Conservation (phyloP, 2,329 filamentous ascomycete genomes). For the Pseudogymnoascus sp. region DNA sequence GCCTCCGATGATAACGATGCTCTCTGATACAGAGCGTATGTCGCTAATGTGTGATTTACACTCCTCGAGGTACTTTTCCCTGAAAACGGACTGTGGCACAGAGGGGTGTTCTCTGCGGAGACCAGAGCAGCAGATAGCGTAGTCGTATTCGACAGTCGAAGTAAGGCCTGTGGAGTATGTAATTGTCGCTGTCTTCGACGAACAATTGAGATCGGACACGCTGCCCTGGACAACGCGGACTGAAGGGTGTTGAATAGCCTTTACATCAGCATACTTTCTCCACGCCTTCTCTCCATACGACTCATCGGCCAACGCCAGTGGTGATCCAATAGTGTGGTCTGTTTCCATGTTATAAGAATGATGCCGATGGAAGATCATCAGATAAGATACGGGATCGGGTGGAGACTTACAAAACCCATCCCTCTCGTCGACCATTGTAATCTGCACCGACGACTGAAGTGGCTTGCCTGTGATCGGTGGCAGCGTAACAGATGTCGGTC, state of each 20-base stretch:
- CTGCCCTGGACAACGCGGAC: conserved; percentile 61
- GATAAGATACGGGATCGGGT: not conserved
- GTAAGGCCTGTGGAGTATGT: conserved; percentile 41
- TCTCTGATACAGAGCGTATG: conserved; percentile 45
- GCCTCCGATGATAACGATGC: conserved; percentile 68
- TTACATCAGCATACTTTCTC: conserved; percentile 61
- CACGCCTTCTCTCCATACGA: conserved; percentile 61
- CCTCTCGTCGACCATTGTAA: conserved; percentile 71
- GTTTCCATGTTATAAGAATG: conserved; percentile 5
- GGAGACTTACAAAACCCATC: conserved; percentile 67
- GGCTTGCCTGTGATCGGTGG: conserved; percentile 21
- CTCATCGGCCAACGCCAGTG: conserved; percentile 59
- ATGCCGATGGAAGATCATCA: not conserved
- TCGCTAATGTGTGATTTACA: conserved; percentile 51
- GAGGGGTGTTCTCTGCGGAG: conserved; percentile 64
- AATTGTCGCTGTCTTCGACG: conserved; percentile 52
- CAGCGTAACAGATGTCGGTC: conserved; percentile 11
- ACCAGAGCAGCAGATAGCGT: conserved; percentile 65
- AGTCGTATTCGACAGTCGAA: conserved; percentile 54
- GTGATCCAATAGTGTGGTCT: conserved; percentile 73
- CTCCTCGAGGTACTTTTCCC: conserved; percentile 58
- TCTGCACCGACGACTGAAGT: conserved; percentile 51
- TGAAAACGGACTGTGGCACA: conserved; percentile 58
- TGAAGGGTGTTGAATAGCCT: conserved; percentile 55
- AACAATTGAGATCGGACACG: conserved; percentile 52